Base-by-base conservation (phyloP, 192 early-diverging fungal species). In the Funneliformis geosporum region DNA sequence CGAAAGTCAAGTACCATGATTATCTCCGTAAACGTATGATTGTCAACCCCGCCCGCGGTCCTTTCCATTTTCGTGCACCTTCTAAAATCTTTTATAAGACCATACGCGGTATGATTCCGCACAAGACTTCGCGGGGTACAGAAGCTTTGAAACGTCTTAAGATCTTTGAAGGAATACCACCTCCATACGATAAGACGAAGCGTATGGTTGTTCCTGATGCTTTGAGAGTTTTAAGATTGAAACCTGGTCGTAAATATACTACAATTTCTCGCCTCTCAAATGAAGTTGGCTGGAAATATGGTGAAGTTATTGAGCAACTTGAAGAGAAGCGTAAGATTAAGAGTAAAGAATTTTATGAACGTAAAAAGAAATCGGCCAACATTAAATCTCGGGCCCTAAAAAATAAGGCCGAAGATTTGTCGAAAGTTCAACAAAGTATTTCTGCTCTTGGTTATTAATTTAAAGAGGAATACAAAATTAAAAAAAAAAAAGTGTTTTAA, bases 241-340 rank as follows among this genome's bases (percentile, higher is more conserved):
- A 93, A 90, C 97, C 97, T 79, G 96, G 96, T 79, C 95, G 98
- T 91, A 98, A 99, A 93, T 99, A 91, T 95, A 94, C 95, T 87
- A 93, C 93, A 28, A 27, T 73, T 12, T 27, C 71, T 18, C 71
- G 71, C 33, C 71, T 99, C 87, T 92, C 95, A 65, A 84, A 90
- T 83, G 98, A 99, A 91, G 94, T 99, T 84, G 97, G 98, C 81
- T 99, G 98, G 98, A 99, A 98, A 89, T 98, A 99, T 94, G 89
- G 96, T 86, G 96, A 95, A 82, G 94, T 99, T 80, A 95, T 99
- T 84, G 91, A 91, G 86, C 91, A 93, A 84, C 91, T 99, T 78
- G 98, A 99, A 90, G 96, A 96, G 88, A 98, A 99, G 94, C 94
- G 98, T 87, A 99, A 98, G 95, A 94, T 93, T 86, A 94, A 95